Percentiles rank a stretch among this genome's conserved stretches.
These are phyloP conservation scores for Tilletia indica DNA, from an alignment of 1,284 basidiomycete genomes.

Conservation along the genomic window DNA sequence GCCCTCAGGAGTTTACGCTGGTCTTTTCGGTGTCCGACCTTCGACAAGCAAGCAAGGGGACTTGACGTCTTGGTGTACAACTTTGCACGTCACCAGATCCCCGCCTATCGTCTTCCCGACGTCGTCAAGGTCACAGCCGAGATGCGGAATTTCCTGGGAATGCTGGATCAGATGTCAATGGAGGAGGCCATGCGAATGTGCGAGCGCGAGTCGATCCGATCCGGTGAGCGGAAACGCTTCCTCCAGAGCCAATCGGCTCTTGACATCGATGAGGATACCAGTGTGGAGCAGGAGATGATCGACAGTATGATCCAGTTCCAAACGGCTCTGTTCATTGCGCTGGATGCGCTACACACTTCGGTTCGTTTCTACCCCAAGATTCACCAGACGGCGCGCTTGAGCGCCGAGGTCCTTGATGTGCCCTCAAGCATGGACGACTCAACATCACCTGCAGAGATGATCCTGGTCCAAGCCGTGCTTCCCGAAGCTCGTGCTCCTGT, in stretches of 20 bases:
- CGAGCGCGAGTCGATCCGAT: conserved; percentile 57
- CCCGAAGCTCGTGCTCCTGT: conserved; percentile 55
- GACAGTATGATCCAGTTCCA: conserved; percentile 60
- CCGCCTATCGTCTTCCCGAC: conserved; percentile 61
- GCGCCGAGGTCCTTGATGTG: conserved; percentile 60
- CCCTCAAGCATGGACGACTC: conserved; percentile 56
- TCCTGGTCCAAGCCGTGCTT: conserved; percentile 60
- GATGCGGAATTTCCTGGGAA: conserved; percentile 58
- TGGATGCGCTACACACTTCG: conserved; percentile 59
- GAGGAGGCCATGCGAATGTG: conserved; percentile 57
- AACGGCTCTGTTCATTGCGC: conserved; percentile 59
- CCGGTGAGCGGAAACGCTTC: conserved; percentile 45
- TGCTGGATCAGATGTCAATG: conserved; percentile 58
- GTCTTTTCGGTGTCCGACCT: conserved; percentile 60
- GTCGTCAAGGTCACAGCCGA: conserved; percentile 57
- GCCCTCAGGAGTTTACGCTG: conserved; percentile 60
- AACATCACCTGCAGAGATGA: conserved; percentile 53
- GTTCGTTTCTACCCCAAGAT: conserved; percentile 60
- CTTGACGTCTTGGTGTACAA: conserved; percentile 61
- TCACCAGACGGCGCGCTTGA: conserved; percentile 57
- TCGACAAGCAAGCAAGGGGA: conserved; percentile 53
- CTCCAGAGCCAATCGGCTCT: conserved; percentile 19
- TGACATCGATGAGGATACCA: conserved; percentile 19
- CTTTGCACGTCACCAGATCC: conserved; percentile 62
- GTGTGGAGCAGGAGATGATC: conserved; percentile 42